Evolutionary conservation across 371 early-diverging fungal genomes (phyloP).

Genomic region (Basidiobolus meristosporus): DNA sequence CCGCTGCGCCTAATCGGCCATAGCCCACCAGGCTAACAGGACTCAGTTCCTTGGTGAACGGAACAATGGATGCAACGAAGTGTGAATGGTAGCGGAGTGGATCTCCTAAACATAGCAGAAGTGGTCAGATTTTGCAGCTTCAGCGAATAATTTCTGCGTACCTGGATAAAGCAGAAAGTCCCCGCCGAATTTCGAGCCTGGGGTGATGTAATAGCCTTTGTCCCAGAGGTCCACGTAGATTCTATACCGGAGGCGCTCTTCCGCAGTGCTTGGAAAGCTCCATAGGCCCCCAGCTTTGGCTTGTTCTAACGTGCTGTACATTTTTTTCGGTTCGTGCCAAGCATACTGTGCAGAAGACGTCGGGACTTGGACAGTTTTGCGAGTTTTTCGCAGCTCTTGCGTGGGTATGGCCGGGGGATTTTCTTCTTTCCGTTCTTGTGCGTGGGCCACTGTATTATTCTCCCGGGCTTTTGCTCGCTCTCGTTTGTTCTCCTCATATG

Average conservation of each 20-base stretch:
- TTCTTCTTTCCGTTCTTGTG: too few species aligned
- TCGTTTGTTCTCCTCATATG: too few species aligned
- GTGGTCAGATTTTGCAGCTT: neutral
- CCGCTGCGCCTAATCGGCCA: constrained; percentile 25
- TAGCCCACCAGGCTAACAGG: constrained; percentile 17
- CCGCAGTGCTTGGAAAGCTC: constrained; percentile 8
- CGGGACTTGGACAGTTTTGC: neutral
- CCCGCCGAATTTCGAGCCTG: constrained; percentile 40
- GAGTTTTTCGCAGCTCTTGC: neutral
- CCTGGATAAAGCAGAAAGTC: constrained; percentile 33
- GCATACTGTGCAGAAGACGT: constrained; percentile 2
- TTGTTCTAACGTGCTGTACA: neutral
- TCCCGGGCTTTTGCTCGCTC: too few species aligned
- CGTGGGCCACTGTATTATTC: too few species aligned
- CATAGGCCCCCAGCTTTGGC: constrained; percentile 1
- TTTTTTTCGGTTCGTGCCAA: constrained; percentile 4
- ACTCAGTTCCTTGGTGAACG: constrained; percentile 2
- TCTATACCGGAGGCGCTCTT: constrained; percentile 10
- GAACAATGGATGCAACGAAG: constrained; percentile 14
- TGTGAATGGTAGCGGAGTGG: constrained; percentile 30
- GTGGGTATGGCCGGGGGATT: too few species aligned
- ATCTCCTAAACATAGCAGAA: constrained; percentile 11
- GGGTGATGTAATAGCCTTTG: constrained; percentile 21
- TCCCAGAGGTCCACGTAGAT: constrained; percentile 31
- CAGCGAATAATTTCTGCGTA: neutral